Base-by-base conservation (phyloP, 2,329 filamentous ascomycete genomes). In the Aspergillus sojae region DNA sequence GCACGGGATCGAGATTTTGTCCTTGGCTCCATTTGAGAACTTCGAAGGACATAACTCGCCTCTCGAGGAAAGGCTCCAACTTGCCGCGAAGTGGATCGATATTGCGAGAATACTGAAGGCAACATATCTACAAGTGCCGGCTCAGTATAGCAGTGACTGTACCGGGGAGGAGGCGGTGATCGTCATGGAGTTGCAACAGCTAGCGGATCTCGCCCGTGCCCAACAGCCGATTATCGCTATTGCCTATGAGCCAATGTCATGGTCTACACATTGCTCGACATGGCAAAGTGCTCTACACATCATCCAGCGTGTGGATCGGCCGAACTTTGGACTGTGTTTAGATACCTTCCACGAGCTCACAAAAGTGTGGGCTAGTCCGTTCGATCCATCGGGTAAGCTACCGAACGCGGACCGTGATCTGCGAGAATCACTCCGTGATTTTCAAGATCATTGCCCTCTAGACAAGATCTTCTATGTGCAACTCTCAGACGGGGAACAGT, bases 281-380 rank as follows among this genome's bases (percentile, higher is more conserved):
- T 79, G 77, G 78, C 71, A 80, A 43, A 64, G 67, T 2, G 70
- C 74, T 0, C 56, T 79, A 19, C 43, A 68, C 0, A 59, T 77
- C 2, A 69, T 73, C 0, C 39, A 72, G 6, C 55, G 63, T 0
- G 77, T 79, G 1, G 54, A 75, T 32, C 67, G 77, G 3, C 32
- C 65, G 0, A 79, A 79, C 56, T 80, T 79, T 53, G 76, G 77
- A 0, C 63, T 78, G 0, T 79, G 78, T 54, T 66, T 79, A 9
- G 77, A 79, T 59, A 78, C 64, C 0, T 80, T 78, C 62, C 78
- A 79, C 57, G 65, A 75, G 16, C 55, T 68, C 11, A 74, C 71
- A 0, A 71, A 71, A 46, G 30, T 79, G 7, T 79, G 76, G 77
- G 77, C 66, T 0, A 72, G 74, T 63, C 67, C 72, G 3, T 68